Evolutionary conservation across 1,284 basidiomycete genomes (phyloP).

Genomic region (Flammula alnicola): DNA sequence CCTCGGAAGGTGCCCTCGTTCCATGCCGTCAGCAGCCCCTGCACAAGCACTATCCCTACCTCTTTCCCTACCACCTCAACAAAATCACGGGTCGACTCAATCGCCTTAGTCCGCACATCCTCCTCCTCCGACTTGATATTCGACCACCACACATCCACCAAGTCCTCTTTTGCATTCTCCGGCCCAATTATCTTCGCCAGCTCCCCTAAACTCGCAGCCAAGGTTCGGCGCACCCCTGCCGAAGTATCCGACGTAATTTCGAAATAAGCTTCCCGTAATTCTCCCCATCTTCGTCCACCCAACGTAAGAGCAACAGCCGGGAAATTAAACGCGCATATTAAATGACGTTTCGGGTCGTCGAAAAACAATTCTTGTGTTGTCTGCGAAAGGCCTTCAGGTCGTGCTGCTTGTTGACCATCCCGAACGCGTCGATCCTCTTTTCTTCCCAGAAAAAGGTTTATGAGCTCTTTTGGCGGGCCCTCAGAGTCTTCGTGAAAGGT

Average conservation of each 20-base stretch:
- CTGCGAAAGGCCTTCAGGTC: slow-evolving; percentile 11
- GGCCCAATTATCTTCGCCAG: slow-evolving; percentile 85
- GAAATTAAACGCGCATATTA: slow-evolving; percentile 94
- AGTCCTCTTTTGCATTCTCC: slow-evolving; percentile 69
- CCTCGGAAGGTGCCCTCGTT: slow-evolving; percentile 61
- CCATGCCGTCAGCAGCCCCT: slow-evolving; percentile 66
- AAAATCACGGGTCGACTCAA: slow-evolving; percentile 68
- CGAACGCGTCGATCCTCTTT: slow-evolving; percentile 45
- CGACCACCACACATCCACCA: slow-evolving; percentile 78
- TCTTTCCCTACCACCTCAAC: slow-evolving; percentile 57
- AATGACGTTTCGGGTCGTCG: slow-evolving; percentile 71
- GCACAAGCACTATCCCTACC: slow-evolving; percentile 55
- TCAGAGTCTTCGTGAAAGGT: slow-evolving; percentile 75
- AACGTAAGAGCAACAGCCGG: slow-evolving; percentile 91
- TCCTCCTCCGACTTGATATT: slow-evolving; percentile 61
- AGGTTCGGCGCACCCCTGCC: slow-evolving; percentile 71
- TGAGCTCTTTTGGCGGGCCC: slow-evolving; percentile 81
- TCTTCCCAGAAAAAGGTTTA: slow-evolving; percentile 77
- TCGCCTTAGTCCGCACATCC: slow-evolving; percentile 73
- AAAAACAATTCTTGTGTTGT: slow-evolving; percentile 44
- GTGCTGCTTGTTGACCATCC: slow-evolving; percentile 41
- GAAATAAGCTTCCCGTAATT: slow-evolving; percentile 74
- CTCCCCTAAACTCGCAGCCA: slow-evolving; percentile 90
- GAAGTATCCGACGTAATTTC: slow-evolving; percentile 64
- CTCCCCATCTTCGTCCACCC: slow-evolving; percentile 77